Conservation (phyloP, 306 rosid species). For the Psophocarpus tetragonolobus region DNA sequence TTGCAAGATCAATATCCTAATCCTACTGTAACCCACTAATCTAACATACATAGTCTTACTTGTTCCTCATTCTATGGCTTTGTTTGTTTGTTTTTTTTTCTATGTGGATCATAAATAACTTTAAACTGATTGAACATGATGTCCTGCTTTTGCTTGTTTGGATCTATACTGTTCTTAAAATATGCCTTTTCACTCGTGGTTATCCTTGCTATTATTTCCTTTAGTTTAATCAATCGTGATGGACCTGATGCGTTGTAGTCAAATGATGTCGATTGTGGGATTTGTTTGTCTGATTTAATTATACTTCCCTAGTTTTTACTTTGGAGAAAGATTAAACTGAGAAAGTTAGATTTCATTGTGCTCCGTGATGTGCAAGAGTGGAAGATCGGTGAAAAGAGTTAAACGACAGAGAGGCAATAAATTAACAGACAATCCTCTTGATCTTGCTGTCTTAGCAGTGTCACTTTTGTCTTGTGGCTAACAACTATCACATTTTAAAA, state of each 20-base stretch:
- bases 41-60: constrained; percentile 47
- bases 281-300: constrained; percentile 36
- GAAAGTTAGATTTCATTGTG: constrained; percentile 59
- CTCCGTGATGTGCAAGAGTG: constrained; percentile 50
- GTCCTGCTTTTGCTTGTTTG: constrained; percentile 39
- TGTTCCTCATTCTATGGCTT: constrained; percentile 54
- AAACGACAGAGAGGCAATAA: constrained; percentile 31
- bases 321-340: constrained; percentile 37
- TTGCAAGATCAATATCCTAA: constrained; percentile 54
- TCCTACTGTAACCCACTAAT: constrained; percentile 74
- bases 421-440: constrained; percentile 48
- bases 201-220: constrained; percentile 25
- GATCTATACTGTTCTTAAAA: constrained; percentile 34
- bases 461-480: constrained; percentile 42
- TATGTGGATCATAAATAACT: constrained; percentile 28
- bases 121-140: constrained; percentile 33
- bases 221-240: constrained; percentile 25
- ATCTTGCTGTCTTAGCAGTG: constrained; percentile 54
- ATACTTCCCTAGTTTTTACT: constrained; percentile 15
- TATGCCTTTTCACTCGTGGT: constrained; percentile 29
- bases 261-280: constrained; percentile 36
- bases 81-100: constrained; percentile 14
- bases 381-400: constrained; percentile 39
- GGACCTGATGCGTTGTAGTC: constrained; percentile 39
- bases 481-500: constrained; percentile 29